phyloP scores from a whole-genome alignment of 345 rosid species.

The Noccaea caerulescens region DNA sequence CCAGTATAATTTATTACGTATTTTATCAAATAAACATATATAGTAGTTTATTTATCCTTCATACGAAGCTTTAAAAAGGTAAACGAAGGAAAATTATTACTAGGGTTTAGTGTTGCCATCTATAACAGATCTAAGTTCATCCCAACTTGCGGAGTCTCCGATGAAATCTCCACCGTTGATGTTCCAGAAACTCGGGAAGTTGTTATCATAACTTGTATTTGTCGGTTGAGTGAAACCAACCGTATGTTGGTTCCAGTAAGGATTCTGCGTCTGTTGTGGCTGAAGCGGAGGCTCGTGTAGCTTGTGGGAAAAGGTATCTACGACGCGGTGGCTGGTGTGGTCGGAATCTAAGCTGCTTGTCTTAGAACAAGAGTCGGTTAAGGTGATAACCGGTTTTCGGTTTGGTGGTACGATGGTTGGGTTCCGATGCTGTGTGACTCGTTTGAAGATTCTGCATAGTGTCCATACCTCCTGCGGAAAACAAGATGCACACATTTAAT shows the following conservation, averaged over 20 bases:
- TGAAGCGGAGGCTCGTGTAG: conserved; percentile 37
- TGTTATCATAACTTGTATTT: conserved; percentile 33
- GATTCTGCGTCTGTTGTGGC: conserved; percentile 32
- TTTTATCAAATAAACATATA: conserved; percentile 20
- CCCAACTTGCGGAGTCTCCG: conserved; percentile 59
- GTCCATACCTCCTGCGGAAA: conserved; percentile 81
- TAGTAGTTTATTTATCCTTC: conserved; percentile 21
- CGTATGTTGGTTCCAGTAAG: conserved; percentile 35
- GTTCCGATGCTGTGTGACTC: conserved; percentile 48
- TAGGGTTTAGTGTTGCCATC: conserved; percentile 45
- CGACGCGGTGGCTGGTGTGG: conserved; percentile 44
- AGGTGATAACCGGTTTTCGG: conserved; percentile 42
- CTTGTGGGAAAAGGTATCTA: conserved; percentile 42
- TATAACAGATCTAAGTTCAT: conserved; percentile 69
- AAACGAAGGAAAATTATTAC: background rate
- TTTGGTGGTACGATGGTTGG: conserved; percentile 34
- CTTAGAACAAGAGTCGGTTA: conserved; percentile 51
- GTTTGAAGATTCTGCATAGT: conserved; percentile 75
- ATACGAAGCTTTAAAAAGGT: conserved; percentile 1
- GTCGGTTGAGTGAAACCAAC: conserved; percentile 27
- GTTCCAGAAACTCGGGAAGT: conserved; percentile 46
- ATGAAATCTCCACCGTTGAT: conserved; percentile 51
- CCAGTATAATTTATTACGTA: conserved; percentile 6
- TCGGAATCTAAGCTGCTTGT: conserved; percentile 66
- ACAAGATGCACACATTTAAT: conserved; percentile 12